Conservation (phyloP, 805 yeast species). For the Nakazawaea sp. region DNA sequence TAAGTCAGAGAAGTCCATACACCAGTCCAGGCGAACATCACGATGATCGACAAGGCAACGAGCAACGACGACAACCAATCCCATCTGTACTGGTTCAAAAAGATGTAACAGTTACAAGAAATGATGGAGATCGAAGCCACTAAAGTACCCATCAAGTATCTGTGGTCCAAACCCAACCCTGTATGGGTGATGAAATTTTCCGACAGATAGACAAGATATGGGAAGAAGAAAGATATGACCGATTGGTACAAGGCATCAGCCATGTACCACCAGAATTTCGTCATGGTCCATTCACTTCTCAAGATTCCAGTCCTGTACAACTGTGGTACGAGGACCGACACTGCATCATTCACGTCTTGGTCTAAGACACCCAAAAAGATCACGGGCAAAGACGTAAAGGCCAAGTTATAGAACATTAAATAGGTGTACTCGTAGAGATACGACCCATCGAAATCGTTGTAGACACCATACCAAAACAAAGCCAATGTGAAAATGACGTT, state of each 20-base stretch:
- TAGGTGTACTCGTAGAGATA: slow-evolving; percentile 73
- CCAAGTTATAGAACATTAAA: slow-evolving; percentile 72
- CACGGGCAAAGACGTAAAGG: slow-evolving; percentile 75
- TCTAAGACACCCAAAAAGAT: slow-evolving; percentile 67
- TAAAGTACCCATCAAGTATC: slow-evolving; percentile 66
- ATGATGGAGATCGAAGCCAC: slow-evolving; percentile 55
- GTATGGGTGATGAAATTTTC: slow-evolving; percentile 33
- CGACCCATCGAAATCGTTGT: slow-evolving; percentile 64
- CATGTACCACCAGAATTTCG: slow-evolving; percentile 56
- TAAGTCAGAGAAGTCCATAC: slow-evolving; percentile 53
- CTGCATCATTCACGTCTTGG: slow-evolving; percentile 65
- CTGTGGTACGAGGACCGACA: slow-evolving; percentile 63
- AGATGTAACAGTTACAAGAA: slow-evolving; percentile 58
- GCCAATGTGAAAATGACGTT: slow-evolving; percentile 69
- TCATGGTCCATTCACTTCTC: slow-evolving; percentile 54
- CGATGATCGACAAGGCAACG: slow-evolving; percentile 43
- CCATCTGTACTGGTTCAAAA: slow-evolving; percentile 70
- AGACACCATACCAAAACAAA: slow-evolving; percentile 72
- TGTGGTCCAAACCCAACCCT: slow-evolving; percentile 55
- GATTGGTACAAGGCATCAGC: slow-evolving; percentile 69
- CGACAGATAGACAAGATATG: slow-evolving; percentile 46
- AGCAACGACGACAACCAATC: slow-evolving; percentile 60
- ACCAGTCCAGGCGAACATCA: slow-evolving; percentile 76
- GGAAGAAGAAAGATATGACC: slow-evolving; percentile 59
- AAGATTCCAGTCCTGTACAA: slow-evolving; percentile 63